These are phyloP conservation scores for Neurospora sp. DNA, from an alignment of 495 filamentous ascomycete genomes.

Conservation along the genomic window DNA sequence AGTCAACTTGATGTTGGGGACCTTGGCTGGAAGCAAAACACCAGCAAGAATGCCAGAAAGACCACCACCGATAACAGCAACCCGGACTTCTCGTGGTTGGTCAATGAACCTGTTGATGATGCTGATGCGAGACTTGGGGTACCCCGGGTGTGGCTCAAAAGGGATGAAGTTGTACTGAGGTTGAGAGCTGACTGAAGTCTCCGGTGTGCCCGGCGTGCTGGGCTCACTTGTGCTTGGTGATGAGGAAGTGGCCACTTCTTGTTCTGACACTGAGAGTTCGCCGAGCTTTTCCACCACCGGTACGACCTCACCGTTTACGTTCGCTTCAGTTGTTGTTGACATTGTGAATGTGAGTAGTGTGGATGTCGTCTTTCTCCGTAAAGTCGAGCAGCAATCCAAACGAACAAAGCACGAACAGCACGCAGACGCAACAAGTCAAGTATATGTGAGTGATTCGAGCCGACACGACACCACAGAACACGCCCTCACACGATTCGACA, in stretches of 20 bases:
- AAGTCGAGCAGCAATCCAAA: background rate
- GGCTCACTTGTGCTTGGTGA: background rate
- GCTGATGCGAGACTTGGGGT: constrained; percentile 17
- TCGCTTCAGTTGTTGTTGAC: background rate
- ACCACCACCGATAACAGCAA: constrained; percentile 58
- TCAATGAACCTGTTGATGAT: constrained; percentile 46
- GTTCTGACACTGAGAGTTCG: constrained; percentile 1
- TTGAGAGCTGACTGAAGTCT: background rate
- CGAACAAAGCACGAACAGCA: background rate
- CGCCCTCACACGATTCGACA: background rate
- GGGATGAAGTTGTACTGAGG: background rate
- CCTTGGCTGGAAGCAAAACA: constrained; percentile 47
- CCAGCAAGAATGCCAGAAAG: constrained; percentile 53
- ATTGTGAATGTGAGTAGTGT: background rate
- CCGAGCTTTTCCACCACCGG: constrained; percentile 3
- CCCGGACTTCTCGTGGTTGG: constrained; percentile 42
- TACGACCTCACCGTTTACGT: background rate
- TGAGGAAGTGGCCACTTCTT: background rate
- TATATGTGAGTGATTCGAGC: background rate
- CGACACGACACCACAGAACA: background rate
- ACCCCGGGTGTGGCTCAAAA: constrained; percentile 5
- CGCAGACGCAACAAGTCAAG: background rate
- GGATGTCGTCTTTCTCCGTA: background rate
- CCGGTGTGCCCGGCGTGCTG: background rate
- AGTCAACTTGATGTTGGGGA: constrained; percentile 46